A percentile compares a stretch with the other conserved stretches of the same genome.
phyloP scores from a whole-genome alignment of 768 basidiomycete species.

The Exidia glandulosa region DNA sequence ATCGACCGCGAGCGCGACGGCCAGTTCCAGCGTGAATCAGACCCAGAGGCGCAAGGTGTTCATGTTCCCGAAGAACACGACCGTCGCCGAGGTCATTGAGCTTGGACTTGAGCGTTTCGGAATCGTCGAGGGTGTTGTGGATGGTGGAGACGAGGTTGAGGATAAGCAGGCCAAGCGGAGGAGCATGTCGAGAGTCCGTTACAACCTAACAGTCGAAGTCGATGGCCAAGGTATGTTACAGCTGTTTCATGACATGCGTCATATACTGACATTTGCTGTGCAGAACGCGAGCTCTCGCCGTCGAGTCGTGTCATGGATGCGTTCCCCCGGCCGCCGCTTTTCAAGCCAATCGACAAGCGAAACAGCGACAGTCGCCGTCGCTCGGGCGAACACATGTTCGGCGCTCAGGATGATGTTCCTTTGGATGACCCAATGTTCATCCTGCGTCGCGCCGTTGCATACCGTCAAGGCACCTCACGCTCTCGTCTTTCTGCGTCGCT shows the following conservation, averaged over 20 bases:
- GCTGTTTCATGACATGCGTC: neutral
- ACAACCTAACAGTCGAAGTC: slow-evolving; percentile 51
- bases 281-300: slow-evolving; percentile 70
- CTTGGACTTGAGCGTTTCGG: slow-evolving; percentile 87
- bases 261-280: slow-evolving; percentile 4
- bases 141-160: slow-evolving; percentile 96
- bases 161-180: slow-evolving; percentile 78
- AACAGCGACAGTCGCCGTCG: slow-evolving; percentile 63
- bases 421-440: slow-evolving; percentile 84
- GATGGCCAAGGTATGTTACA: slow-evolving; percentile 51
- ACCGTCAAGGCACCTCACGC: slow-evolving; percentile 52
- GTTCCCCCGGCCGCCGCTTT: slow-evolving; percentile 61
- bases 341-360: slow-evolving; percentile 51
- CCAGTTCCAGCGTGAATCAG: slow-evolving; percentile 45
- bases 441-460: slow-evolving; percentile 70
- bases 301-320: slow-evolving; percentile 81
- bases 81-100: slow-evolving; percentile 94
- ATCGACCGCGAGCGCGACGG: slow-evolving; percentile 26
- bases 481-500: slow-evolving; percentile 65
- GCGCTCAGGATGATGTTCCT: slow-evolving; percentile 60
- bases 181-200: slow-evolving; percentile 69
- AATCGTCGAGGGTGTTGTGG: slow-evolving; percentile 92
- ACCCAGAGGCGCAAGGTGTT: slow-evolving; percentile 70
- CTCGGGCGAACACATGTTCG: slow-evolving; percentile 73
- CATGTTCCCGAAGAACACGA: slow-evolving; percentile 87